Evolutionary conservation across 306 rosid species (phyloP), one percentile per base, ranked within the genome.

Genomic region (Trifolium repens): DNA sequence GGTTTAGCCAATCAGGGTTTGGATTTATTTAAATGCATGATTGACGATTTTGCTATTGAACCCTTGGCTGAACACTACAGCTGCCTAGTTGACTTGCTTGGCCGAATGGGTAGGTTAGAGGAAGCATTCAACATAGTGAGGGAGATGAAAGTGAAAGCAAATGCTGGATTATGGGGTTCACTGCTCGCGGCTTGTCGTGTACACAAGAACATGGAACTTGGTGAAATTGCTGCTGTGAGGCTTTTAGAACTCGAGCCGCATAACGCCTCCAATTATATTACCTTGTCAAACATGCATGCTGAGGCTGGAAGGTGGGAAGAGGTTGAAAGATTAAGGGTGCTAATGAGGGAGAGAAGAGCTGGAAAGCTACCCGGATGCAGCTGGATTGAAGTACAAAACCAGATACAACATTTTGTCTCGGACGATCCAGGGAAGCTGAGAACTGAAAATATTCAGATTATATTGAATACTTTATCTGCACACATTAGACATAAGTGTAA

Each of bases 351-450:
- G 47, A 87, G 81, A 66, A 81, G 62, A 73, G 86, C 81, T 26
- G 92, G 70, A 77, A 93, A 91, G 83, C 87, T 84, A 58, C 91
- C 97, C 24, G 92, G 96, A 58, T 88, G 88, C 74, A 89, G 98
- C 69, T 93, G 97, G 97, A 85, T 89, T 71, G 97, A 91, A 87
- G 44, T 81, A 3, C 83, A 84, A 62, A 80, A 83, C 80, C 89
- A 81, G 59, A 76, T 91, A 69, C 80, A 81, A 44, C 37, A 78
- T 76, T 91, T 91, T 87, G 72, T 88, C 61, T 83, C 90, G 0
- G 82, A 88, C 68, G 90, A 86, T 76, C 81, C 81, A 9, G 54
- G 47, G 12, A 86, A 80, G 79, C 77, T 84, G 53, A 76, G 90
- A 71, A 71, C 79, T 43, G 85, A 80, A 72, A 85, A 83, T 69